These are phyloP conservation scores for Blastomyces parvus DNA, from an alignment of 2,329 filamentous ascomycete species.

Conservation along the genomic window DNA sequence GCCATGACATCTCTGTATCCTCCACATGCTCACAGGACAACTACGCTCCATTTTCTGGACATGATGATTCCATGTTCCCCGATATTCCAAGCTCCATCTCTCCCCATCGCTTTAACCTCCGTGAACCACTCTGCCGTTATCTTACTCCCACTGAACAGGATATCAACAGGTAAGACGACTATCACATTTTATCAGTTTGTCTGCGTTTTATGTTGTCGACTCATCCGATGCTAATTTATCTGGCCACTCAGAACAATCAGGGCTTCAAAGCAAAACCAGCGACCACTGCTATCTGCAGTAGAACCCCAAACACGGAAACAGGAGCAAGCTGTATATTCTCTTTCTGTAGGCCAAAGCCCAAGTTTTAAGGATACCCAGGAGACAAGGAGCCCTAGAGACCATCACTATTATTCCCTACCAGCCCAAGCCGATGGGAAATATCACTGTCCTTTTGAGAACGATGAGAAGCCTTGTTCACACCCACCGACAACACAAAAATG, in stretches of 20 bases:
- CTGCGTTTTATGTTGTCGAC: constrained; percentile 4
- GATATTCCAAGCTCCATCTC: constrained; percentile 29
- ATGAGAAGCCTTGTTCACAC: constrained; percentile 67
- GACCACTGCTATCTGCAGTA: constrained; percentile 28
- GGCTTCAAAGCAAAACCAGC: constrained; percentile 30
- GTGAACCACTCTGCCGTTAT: constrained; percentile 33
- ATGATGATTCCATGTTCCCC: constrained; percentile 31
- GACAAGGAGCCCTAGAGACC: constrained; percentile 33
- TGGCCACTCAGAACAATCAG: constrained; percentile 29
- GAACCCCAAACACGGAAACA: constrained; percentile 27
- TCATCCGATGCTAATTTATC: constrained; percentile 9
- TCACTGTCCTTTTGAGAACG: constrained; percentile 76
- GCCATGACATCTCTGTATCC: constrained; percentile 33
- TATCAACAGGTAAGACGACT: constrained; percentile 30
- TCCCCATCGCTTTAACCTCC: constrained; percentile 29
- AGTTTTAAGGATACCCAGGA: constrained; percentile 32
- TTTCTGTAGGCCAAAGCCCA: constrained; percentile 27
- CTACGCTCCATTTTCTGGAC: constrained; percentile 30
- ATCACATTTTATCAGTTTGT: constrained; percentile 7
- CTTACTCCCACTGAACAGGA: constrained; percentile 34
- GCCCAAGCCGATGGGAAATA: constrained; percentile 64
- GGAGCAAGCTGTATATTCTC: constrained; percentile 30
- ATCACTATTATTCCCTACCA: constrained; percentile 35
- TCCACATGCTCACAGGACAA: constrained; percentile 32
- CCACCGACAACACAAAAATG: constrained; percentile 94